Evolutionary conservation across 108 stramenopile species (phyloP), one percentile per base, ranked within the genome.

Genomic region (Fragilariopsis cylindrus): DNA sequence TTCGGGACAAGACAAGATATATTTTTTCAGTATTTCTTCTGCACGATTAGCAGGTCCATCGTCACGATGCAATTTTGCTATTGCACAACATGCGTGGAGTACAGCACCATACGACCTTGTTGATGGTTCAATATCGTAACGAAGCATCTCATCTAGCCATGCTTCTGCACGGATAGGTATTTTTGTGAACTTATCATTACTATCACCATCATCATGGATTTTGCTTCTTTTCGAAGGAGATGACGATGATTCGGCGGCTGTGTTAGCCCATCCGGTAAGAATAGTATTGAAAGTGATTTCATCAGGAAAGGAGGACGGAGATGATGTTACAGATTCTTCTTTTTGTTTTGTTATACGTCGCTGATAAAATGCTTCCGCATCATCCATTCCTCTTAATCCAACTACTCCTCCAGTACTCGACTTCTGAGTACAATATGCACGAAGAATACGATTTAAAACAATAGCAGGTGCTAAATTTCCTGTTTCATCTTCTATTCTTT

Each of bases 401-500:
- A n/a, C 52, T 30, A 1, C 30, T 30, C 2, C 30, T 30, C 30
- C 30, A 30, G 30, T 30, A 30, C 2, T 30, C 30, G 30, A 30
- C 16, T 44, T 44, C 12, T 0, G n/a, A 2, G 62, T 7, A 12
- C 62, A 63, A 13, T 68, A 68, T 41, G 49, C 67, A 41, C 39
- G 67, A 41, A 68, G 67, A 8, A 68, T 9, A 5, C 67, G 67
- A 18, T 68, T 68, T 18, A 65, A 0, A 13, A 48, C 43, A 19
- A 65, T 48, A 0, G 49, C 57, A 5, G 72, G 78, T 30, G 67
- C 30, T 41, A 53, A 60, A 8, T 65, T 16, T 57, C 65, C 54
- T 18, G 70, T 52, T 44, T 67, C 57, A 16, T 72, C 44, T 57
- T 76, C 60, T 71, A 76, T 72, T 40, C 57, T 0, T 18, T 9